These are phyloP conservation scores for Passiflora organensis DNA, from an alignment of 345 rosid genomes.

Conservation along the genomic window DNA sequence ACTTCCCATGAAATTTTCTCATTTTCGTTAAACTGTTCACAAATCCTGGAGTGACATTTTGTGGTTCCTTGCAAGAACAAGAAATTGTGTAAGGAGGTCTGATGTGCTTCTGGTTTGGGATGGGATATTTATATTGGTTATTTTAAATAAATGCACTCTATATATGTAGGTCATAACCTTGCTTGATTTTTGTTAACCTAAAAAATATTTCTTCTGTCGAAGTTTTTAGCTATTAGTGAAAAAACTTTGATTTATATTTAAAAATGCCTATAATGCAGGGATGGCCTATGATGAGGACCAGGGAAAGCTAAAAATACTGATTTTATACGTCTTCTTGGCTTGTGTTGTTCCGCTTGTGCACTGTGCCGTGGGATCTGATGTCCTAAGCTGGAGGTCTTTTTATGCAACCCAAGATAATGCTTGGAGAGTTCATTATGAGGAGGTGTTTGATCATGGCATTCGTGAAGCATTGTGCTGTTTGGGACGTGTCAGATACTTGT, in stretches of 20 bases:
- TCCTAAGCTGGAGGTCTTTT: slow-evolving; percentile 81
- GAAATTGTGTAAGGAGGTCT: too few relatives aligned
- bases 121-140: too few relatives aligned
- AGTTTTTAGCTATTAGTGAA: too few relatives aligned
- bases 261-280: slow-evolving; percentile 34
- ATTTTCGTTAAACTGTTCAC: too few relatives aligned
- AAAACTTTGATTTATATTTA: slow-evolving; percentile 11
- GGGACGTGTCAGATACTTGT: slow-evolving; percentile 77
- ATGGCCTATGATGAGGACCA: slow-evolving; percentile 31
- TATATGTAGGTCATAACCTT: too few relatives aligned
- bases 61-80: too few relatives aligned
- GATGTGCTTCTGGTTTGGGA: too few relatives aligned
- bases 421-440: slow-evolving; percentile 92
- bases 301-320: slow-evolving; percentile 49
- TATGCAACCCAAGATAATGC: slow-evolving; percentile 79
- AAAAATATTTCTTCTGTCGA: too few relatives aligned
- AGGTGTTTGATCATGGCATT: slow-evolving; percentile 87
- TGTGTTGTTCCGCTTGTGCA: slow-evolving; percentile 57
- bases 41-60: too few relatives aligned
- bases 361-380: slow-evolving; percentile 69
- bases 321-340: slow-evolving; percentile 40
- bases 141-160: too few relatives aligned
- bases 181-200: too few relatives aligned
- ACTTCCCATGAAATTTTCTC: too few relatives aligned
- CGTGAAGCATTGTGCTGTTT: slow-evolving; percentile 95